Percentiles rank a stretch among this genome's conserved stretches.
Evolutionary conservation across 176 grass and related monocot species (phyloP).

Genomic region (Bolboschoenus planiculmis): DNA sequence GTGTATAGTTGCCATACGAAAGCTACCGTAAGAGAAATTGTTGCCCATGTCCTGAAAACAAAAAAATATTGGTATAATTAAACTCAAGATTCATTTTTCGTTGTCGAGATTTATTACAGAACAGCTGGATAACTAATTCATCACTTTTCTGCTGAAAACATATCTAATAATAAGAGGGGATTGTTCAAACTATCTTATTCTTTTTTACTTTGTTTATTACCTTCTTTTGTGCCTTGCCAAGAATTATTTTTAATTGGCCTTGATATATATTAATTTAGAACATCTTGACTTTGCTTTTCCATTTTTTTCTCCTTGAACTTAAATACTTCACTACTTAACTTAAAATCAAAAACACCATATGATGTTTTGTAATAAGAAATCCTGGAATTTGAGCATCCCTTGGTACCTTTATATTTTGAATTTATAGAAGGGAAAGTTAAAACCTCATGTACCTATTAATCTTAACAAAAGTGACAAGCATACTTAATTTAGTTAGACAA

Average conservation of each 20-base stretch:
- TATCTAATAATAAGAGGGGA: neutral
- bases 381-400: neutral
- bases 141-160: neutral
- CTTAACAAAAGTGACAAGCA: too few relatives aligned
- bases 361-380: neutral
- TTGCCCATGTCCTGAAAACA: constrained; percentile 76
- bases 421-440: too few relatives aligned
- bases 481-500: too few relatives aligned
- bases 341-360: neutral
- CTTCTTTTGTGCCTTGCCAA: neutral
- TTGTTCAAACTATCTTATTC: neutral
- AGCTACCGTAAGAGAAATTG: constrained; percentile 52
- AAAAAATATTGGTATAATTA: neutral
- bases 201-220: neutral
- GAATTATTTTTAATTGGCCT: neutral
- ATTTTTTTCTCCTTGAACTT: neutral
- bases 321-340: neutral
- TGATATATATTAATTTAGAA: neutral
- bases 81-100: neutral
- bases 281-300: neutral
- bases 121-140: neutral
- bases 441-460: too few relatives aligned
- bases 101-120: neutral
- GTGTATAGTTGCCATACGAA: constrained; percentile 97
- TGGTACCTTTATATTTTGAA: too few relatives aligned